These are phyloP conservation scores for Ramularia collo-cygni DNA, from an alignment of 2,329 filamentous ascomycete genomes.

Conservation along the genomic window DNA sequence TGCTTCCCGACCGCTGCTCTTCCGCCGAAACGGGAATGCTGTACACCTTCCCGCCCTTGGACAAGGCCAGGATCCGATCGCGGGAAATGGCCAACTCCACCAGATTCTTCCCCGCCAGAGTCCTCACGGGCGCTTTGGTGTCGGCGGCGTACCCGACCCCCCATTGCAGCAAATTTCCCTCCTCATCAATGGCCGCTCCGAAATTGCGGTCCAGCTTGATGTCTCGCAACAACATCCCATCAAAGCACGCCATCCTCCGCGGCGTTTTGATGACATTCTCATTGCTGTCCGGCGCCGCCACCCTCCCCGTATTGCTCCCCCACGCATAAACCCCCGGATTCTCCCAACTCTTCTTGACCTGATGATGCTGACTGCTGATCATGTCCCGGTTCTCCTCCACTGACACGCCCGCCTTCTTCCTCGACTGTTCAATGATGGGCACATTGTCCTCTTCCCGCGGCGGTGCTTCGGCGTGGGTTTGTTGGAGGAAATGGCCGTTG, in stretches of 20 bases:
- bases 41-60: slow-evolving; percentile 69
- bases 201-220: slow-evolving; percentile 77
- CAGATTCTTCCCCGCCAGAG: slow-evolving; percentile 75
- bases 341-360: slow-evolving; percentile 74
- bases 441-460: slow-evolving; percentile 42
- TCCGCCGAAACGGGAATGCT: slow-evolving; percentile 70
- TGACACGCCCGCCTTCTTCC: slow-evolving; percentile 46
- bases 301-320: slow-evolving; percentile 79
- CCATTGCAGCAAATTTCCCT: slow-evolving; percentile 89
- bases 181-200: slow-evolving; percentile 79
- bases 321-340: slow-evolving; percentile 88
- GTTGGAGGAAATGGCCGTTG: slow-evolving; percentile 33
- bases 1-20: slow-evolving; percentile 62
- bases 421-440: slow-evolving; percentile 61
- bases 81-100: slow-evolving; percentile 67
- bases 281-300: slow-evolving; percentile 76
- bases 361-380: slow-evolving; percentile 77
- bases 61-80: slow-evolving; percentile 76
- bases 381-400: slow-evolving; percentile 68
- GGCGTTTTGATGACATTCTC: slow-evolving; percentile 74
- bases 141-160: slow-evolving; percentile 66
- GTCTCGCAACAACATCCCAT: slow-evolving; percentile 76
- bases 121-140: slow-evolving; percentile 58
- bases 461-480: slow-evolving; percentile 45
- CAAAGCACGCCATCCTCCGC: slow-evolving; percentile 70